Conservation (phyloP, 352 stramenopile species). For the Phytopythium mirpurense region DNA sequence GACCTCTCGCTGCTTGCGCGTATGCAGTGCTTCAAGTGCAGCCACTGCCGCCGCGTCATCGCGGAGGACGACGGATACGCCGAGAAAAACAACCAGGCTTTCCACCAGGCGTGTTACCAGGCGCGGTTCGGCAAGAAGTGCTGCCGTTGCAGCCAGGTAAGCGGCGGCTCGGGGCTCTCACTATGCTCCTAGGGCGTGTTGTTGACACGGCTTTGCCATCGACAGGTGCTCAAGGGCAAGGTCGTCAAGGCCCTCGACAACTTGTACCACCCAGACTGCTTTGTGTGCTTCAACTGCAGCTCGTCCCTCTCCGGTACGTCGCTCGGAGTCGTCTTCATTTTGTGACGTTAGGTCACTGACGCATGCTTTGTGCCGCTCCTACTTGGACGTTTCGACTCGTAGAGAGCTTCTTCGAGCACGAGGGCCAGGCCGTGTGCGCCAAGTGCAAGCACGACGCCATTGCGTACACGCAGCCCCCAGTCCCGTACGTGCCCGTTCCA, state of each 20-base stretch:
- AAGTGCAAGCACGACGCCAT: constrained; percentile 80
- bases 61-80: constrained; percentile 77
- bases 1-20: neutral
- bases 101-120: constrained; percentile 79
- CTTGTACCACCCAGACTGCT: constrained; percentile 82
- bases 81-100: constrained; percentile 77
- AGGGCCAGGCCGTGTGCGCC: constrained; percentile 65
- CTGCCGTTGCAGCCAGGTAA: constrained; percentile 64
- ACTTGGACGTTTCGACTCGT: constrained; percentile 14
- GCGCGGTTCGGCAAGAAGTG: constrained; percentile 75
- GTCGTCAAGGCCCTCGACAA: constrained; percentile 81
- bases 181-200: neutral
- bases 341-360: too few relatives aligned
- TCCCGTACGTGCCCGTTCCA: constrained; percentile 53
- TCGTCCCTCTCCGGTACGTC: constrained; percentile 71
- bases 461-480: constrained; percentile 29
- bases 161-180: neutral
- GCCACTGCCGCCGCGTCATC: constrained; percentile 63
- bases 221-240: constrained; percentile 74
- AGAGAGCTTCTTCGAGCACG: constrained; percentile 85
- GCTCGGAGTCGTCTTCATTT: too few relatives aligned
- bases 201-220: neutral
- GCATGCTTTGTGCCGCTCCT: neutral
- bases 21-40: constrained; percentile 76
- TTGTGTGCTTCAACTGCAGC: constrained; percentile 75